Conservation (phyloP, 169 alveolate species). For the Eimeria tenella region DNA sequence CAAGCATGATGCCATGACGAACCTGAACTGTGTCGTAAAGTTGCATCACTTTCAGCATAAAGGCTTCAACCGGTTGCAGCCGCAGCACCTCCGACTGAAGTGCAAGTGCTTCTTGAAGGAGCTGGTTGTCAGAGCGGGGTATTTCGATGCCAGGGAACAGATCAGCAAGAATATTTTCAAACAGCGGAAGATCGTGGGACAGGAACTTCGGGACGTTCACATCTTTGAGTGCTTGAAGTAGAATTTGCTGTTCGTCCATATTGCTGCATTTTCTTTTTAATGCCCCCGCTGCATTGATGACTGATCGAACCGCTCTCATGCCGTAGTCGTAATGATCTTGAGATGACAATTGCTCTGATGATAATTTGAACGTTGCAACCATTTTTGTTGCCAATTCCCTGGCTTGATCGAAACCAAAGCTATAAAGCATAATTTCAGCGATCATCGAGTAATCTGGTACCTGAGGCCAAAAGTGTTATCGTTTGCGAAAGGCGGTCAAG, state of each 20-base stretch:
- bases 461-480: conserved; percentile 76
- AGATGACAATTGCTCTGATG: conserved; percentile 91
- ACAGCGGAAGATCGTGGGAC: conserved; percentile 96
- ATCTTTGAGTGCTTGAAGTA: conserved; percentile 95
- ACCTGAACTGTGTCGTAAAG: conserved; percentile 96
- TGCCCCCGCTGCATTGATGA: conserved; percentile 84
- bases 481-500: too few species aligned
- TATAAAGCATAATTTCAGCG: conserved; percentile 95
- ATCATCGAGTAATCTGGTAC: conserved; percentile 97
- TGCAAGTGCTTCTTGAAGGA: conserved; percentile 86
- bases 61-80: conserved; percentile 91
- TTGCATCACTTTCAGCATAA: conserved; percentile 92
- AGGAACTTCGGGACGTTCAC: conserved; percentile 97
- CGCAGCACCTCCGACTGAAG: conserved; percentile 85
- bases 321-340: conserved; percentile 97
- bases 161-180: conserved; percentile 95
- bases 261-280: conserved; percentile 72
- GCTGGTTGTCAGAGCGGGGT: conserved; percentile 92
- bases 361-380: conserved; percentile 91
- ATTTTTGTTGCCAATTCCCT: conserved; percentile 94
- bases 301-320: conserved; percentile 95
- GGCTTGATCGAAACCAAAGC: conserved; percentile 96
- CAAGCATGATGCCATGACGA: conserved; percentile 97
- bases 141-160: conserved; percentile 95
- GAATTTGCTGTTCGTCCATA: conserved; percentile 93